phyloP scores from a whole-genome alignment of 306 rosid species.

The Dalbergia oliveri region DNA sequence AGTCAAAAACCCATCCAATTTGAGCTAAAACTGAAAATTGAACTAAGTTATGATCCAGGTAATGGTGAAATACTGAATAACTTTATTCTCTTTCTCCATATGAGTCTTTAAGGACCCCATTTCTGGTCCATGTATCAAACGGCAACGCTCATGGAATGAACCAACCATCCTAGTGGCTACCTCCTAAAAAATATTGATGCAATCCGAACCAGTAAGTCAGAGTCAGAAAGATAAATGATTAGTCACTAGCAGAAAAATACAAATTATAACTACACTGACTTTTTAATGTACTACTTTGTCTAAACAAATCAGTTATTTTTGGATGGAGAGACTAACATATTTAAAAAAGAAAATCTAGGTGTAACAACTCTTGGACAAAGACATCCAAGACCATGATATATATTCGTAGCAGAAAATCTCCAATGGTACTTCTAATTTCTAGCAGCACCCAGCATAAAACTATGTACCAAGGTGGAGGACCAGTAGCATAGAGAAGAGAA shows the following conservation, averaged over 20 bases:
- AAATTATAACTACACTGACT: too few relatives aligned
- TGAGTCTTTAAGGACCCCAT: slow-evolving; percentile 61
- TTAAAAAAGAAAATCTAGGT: background rate
- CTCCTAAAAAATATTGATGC: too few relatives aligned
- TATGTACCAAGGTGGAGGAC: background rate
- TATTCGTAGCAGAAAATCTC: slow-evolving; percentile 9
- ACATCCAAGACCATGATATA: background rate
- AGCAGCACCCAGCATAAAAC: background rate
- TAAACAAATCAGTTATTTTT: too few relatives aligned
- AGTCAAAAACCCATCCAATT: slow-evolving; percentile 32
- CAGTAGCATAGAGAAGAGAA: too few relatives aligned
- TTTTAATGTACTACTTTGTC: too few relatives aligned
- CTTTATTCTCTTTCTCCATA: slow-evolving; percentile 55
- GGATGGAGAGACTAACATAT: too few relatives aligned
- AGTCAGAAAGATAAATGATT: too few relatives aligned
- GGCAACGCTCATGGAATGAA: too few relatives aligned
- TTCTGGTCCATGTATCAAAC: slow-evolving; percentile 37
- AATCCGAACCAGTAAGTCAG: too few relatives aligned
- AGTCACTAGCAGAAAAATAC: too few relatives aligned
- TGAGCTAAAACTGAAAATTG: background rate
- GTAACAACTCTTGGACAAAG: background rate
- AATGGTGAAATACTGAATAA: background rate
- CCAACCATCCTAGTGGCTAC: too few relatives aligned
- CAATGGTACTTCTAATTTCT: background rate
- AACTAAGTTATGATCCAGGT: background rate